Conservation (phyloP, 345 rosid genomes). For the Salix udensis region DNA sequence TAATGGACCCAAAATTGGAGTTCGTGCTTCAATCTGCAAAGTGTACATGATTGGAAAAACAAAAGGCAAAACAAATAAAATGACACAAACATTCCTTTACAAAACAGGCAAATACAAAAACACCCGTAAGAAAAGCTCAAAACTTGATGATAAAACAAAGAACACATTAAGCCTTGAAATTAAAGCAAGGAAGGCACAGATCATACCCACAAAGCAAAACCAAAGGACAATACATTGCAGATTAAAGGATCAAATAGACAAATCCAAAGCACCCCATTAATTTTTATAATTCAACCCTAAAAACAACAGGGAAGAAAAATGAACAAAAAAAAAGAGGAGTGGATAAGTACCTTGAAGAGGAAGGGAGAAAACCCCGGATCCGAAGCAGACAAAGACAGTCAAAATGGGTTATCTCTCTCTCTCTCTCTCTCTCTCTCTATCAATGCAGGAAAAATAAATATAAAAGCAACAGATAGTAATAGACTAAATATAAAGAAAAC, state of each 20-base stretch:
- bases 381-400: neutral
- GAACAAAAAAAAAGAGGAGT: neutral
- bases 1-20: neutral
- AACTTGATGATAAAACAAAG: neutral
- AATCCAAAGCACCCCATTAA: neutral
- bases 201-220: neutral
- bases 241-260: neutral
- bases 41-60: neutral
- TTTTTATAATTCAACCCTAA: neutral
- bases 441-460: neutral
- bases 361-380: constrained; percentile 15
- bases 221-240: neutral
- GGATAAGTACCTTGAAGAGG: constrained; percentile 5
- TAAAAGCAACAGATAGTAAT: neutral
- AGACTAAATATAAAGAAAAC: neutral
- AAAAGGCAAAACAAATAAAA: neutral
- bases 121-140: neutral
- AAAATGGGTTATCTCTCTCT: neutral
- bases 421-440: neutral
- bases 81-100: constrained; percentile 2
- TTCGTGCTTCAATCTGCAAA: neutral
- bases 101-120: neutral
- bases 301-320: neutral
- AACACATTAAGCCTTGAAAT: neutral
- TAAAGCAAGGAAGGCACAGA: constrained; percentile 3